Evolutionary conservation across 441 rosid genomes (phyloP).

Genomic region (Populus hybrid): DNA sequence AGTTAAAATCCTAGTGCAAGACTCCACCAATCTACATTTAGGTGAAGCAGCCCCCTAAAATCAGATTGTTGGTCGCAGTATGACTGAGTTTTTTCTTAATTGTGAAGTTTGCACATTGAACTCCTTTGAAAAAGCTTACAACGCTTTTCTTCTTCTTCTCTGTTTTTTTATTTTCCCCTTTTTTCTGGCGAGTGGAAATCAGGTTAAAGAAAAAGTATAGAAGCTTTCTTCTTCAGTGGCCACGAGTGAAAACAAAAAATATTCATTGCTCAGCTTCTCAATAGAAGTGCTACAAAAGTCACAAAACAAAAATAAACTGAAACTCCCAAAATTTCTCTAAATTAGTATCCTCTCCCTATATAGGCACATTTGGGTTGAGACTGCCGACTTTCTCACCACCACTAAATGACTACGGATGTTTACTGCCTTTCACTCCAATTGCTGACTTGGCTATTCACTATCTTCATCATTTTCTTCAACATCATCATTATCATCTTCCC

Average conservation of each 20-base stretch:
- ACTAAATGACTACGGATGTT: not conserved
- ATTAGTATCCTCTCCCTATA: not conserved
- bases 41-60: no score
- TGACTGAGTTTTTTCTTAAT: not conserved
- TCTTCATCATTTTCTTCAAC: slow-evolving; percentile 10
- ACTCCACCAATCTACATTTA: no score
- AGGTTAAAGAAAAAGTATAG: not conserved
- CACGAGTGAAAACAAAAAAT: fast-evolving
- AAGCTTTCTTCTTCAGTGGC: not conserved
- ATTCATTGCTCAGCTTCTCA: no score
- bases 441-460: not conserved
- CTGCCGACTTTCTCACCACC: not conserved
- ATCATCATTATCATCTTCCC: slow-evolving; percentile 5
- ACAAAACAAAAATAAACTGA: not conserved
- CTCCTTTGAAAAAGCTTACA: not conserved
- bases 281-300: not conserved
- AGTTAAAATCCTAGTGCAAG: no score
- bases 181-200: not conserved
- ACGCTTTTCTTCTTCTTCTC: not conserved
- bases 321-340: not conserved
- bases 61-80: not conserved
- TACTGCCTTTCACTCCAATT: not conserved
- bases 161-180: no score
- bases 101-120: not conserved
- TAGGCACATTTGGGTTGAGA: not conserved